Base-by-base conservation (phyloP, 2,329 filamentous ascomycete genomes). In the Cladosporium cucumerinum region DNA sequence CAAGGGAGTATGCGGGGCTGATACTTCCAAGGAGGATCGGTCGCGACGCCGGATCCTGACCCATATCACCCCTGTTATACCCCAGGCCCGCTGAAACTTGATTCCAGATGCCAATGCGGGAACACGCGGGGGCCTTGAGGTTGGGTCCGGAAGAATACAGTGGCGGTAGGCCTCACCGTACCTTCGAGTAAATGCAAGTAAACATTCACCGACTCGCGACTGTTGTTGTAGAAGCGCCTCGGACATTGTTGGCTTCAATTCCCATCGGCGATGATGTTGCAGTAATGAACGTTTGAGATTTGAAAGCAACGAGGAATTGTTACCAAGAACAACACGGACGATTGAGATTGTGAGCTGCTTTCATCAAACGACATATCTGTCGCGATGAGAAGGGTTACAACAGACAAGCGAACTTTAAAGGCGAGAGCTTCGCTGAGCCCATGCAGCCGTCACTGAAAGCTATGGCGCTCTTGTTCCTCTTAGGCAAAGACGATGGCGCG, bases 131-230 rank as follows among this genome's bases (percentile, higher is more conserved):
- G 60, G 21, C n/a, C n/a, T 26, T 5, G 16, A 21, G 14, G 10
- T 7, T 55, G 25, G 28, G 21, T 36, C 11, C 21, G 32, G 7
- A 12, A 21, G 54, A 30, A 32, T 11, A 28, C 26, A 25, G 23
- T 34, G 30, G 60, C 34, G 14, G 32, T 12, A 62, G 36, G 34
- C 8, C 60, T 62, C 60, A 62, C 60, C 60, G 60, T 55, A 8
- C 23, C 7, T 30, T 54, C 21, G 21, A 34, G 32, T 4, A 46
- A 23, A 23, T 36, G 51, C 23, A 11, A 18, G 34, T 23, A 23
- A 54, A 54, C 30, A 36, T n/a, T 62, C 60, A 62, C 60, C 60
- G 60, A 55, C 60, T 26, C 21, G 32, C 25, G 2, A 57, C 10
- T 23, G 5, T 34, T 34, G 12, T 57, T n/a, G 30, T 57, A 21